Conservation (phyloP, 345 rosid species). For the Iberis pinnata region DNA sequence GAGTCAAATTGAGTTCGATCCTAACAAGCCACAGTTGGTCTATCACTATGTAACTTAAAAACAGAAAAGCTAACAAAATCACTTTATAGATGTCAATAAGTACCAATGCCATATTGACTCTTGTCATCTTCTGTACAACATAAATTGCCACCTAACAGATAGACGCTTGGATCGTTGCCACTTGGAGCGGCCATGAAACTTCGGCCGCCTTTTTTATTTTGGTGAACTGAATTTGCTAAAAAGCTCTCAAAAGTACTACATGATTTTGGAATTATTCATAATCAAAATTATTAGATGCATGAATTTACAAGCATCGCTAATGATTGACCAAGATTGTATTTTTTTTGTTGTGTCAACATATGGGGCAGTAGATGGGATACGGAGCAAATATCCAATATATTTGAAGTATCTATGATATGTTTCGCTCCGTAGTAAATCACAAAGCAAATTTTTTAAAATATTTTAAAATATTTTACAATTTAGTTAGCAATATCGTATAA, state of each 20-base stretch:
- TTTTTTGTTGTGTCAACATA: conserved; percentile 26
- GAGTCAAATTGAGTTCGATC: no score
- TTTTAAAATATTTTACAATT: no score
- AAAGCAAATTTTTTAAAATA: no score
- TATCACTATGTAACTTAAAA: no score
- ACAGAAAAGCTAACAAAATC: no score
- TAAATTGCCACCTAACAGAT: conserved; percentile 21
- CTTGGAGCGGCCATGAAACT: conserved; percentile 8
- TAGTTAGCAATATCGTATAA: no score
- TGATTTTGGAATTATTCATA: conserved; percentile 1
- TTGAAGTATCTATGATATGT: no score
- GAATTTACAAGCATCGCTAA: conserved; percentile 12
- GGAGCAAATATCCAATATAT: no score
- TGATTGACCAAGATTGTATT: background rate
- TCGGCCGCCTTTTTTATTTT: conserved; percentile 9
- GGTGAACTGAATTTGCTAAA: conserved; percentile 21
- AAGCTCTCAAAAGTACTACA: conserved; percentile 11
- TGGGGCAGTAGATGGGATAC: no score
- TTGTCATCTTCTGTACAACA: background rate
- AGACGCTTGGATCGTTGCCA: conserved; percentile 17
- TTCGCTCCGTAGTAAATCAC: no score
- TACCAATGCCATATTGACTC: background rate
- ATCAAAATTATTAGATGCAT: conserved; percentile 12
- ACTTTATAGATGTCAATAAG: no score
- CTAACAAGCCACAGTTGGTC: no score